Base-by-base conservation (phyloP, 1,284 basidiomycete species). In the Tilletia setariae region DNA sequence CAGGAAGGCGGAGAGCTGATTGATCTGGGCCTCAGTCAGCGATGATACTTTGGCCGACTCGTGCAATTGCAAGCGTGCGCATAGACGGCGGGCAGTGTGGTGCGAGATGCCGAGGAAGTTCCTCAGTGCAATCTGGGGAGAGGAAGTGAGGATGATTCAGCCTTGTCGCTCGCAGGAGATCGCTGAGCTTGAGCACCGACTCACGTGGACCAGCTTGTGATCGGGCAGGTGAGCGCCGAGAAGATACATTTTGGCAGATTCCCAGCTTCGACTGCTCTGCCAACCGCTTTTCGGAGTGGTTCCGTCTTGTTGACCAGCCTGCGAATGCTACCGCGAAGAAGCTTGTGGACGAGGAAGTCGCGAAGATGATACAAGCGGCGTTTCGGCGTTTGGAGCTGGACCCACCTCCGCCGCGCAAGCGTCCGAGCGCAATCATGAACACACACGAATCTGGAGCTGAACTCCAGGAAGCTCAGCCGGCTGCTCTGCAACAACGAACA, bases 1-100 rank as follows among this genome's bases (percentile, higher is more conserved):
- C 15, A 95, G 88, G 83, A 93, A 93, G 13, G 93, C 91, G 11
- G 92, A 90, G 19, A 95, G 87, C 44, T 89, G 86, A 16, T 91
- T 94, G 68, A 93, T 86, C 86, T 95, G 93, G 32, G 87, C 85
- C 30, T 91, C 89, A 13, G 90, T 89, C 30, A 95, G 85, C 78
- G 91, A 87, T 64, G 87, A 87, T 70, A 95, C 87, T 82, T 88
- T 89, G 83, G 90, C 89, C 67, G 86, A 86, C 85, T 84, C 81
- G 83, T 95, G 92, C 69, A 95, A 89, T 79, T 90, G 90, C 56
- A 94, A 87, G 68, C 93, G 90, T 2, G 93, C 92, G 83, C 93
- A 94, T 42, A 95, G 86, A 35, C 89, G 89, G 67, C 87, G 86
- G 13, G 93, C 88, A 9, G 88, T 91, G 72, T 87, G 85, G 72